These are phyloP conservation scores for Aspergillus coremiiformis DNA, from an alignment of 495 filamentous ascomycete species.

Conservation along the genomic window DNA sequence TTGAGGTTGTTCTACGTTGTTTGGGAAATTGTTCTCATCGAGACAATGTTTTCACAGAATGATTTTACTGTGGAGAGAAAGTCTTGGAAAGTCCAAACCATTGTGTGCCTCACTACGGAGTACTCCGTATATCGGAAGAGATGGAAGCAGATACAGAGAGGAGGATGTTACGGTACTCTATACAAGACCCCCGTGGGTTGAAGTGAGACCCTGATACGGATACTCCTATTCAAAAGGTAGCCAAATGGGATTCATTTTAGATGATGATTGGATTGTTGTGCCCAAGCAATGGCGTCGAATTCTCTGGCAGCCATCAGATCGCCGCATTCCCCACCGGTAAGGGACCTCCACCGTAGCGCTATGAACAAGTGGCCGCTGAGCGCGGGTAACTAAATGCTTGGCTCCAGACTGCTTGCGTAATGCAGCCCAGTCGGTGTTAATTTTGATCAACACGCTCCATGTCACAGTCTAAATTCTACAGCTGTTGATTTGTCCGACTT, in stretches of 20 bases:
- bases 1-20: neutral
- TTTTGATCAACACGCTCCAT: conserved; percentile 30
- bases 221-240: neutral
- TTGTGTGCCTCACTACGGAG: neutral
- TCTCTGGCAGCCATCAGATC: conserved; percentile 31
- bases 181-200: conserved; percentile 6
- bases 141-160: neutral
- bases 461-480: conserved; percentile 1
- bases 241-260: neutral
- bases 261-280: conserved; percentile 11
- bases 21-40: neutral
- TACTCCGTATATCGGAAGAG: neutral
- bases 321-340: conserved; percentile 40
- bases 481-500: conserved; percentile 4
- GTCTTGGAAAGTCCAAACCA: neutral
- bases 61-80: neutral
- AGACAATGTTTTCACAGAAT: neutral
- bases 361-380: conserved; percentile 34
- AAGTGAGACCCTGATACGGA: conserved; percentile 1
- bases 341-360: conserved; percentile 30
- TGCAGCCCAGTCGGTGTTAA: conserved; percentile 27
- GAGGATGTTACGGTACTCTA: neutral
- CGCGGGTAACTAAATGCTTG: conserved; percentile 32
- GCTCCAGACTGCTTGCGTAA: conserved; percentile 40
- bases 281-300: conserved; percentile 28